Percentiles rank a stretch among this genome's conserved stretches.
Evolutionary conservation across 2,329 filamentous ascomycete genomes (phyloP).

Genomic region (Phyllosticta citrichinensis): DNA sequence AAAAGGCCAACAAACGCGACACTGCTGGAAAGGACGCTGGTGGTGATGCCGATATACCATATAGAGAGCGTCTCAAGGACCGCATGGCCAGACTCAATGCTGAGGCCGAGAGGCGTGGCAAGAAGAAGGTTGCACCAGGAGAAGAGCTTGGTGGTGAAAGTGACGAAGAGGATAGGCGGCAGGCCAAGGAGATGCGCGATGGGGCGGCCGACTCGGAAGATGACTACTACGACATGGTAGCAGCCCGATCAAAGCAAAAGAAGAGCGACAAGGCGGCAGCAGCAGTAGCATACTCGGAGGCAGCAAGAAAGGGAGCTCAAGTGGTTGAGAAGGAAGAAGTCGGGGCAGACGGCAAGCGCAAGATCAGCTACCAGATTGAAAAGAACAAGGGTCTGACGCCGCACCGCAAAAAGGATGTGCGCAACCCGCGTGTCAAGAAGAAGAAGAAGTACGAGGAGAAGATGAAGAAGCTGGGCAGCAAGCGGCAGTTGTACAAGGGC

Average conservation of each 20-base stretch:
- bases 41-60: conserved; percentile 73
- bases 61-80: conserved; percentile 80
- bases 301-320: conserved; percentile 46
- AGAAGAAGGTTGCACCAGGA: conserved; percentile 46
- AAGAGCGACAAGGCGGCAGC: conserved; percentile 68
- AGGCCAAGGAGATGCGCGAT: conserved; percentile 41
- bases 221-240: conserved; percentile 86
- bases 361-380: conserved; percentile 86
- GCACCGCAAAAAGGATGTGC: conserved; percentile 82
- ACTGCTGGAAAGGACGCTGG: conserved; percentile 63
- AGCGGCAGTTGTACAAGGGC: conserved; percentile 77
- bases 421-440: conserved; percentile 97
- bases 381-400: conserved; percentile 96
- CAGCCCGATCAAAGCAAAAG: conserved; percentile 51
- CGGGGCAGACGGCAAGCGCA: conserved; percentile 77
- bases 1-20: conserved; percentile 81
- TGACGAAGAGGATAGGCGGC: conserved; percentile 52
- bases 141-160: conserved; percentile 62
- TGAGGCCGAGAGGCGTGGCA: conserved; percentile 78
- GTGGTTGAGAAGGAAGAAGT: conserved; percentile 60
- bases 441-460: conserved; percentile 91
- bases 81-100: conserved; percentile 75
- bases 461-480: conserved; percentile 90
- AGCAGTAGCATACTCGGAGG: conserved; percentile 45
- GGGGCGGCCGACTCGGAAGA: conserved; percentile 43